Evolutionary conservation across 2,329 filamentous ascomycete species (phyloP).

Genomic region (Colletotrichum eremochloae): DNA sequence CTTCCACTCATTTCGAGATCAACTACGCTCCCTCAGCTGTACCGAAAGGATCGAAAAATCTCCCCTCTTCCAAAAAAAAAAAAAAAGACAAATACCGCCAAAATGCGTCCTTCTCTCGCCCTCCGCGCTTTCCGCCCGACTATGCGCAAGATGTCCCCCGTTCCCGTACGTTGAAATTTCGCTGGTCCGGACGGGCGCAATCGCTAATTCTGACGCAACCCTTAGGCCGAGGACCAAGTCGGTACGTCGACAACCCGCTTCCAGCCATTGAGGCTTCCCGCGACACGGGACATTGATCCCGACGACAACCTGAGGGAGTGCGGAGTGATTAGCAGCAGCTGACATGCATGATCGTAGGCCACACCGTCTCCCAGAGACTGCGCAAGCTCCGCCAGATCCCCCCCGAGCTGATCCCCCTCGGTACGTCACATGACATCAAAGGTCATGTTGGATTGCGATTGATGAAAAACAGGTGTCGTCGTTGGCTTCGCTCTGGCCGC

Average conservation of each 20-base stretch:
- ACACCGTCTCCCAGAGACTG: conserved; percentile 96
- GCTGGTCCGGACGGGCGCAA: conserved; percentile 33
- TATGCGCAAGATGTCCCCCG: conserved; percentile 75
- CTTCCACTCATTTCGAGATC: conserved; percentile 43
- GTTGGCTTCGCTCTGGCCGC: conserved; percentile 86
- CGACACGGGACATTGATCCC: conserved; percentile 24
- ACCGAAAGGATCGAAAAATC: conserved; percentile 37
- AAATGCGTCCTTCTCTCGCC: conserved; percentile 75
- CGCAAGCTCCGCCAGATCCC: conserved; percentile 91
- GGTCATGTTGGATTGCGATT: conserved; percentile 3
- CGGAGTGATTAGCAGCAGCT: conserved; percentile 29
- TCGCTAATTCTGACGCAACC: conserved; percentile 50
- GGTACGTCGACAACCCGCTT: conserved; percentile 64
- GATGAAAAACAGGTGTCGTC: conserved; percentile 75
- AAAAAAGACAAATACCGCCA: conserved; percentile 49
- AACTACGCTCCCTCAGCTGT: conserved; percentile 44
- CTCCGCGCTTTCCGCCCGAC: conserved; percentile 77
- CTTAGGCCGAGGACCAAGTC: conserved; percentile 75
- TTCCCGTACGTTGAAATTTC: conserved; percentile 73
- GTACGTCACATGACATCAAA: conserved; percentile 66
- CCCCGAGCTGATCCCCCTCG: conserved; percentile 93
- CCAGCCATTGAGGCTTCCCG: conserved; percentile 37
- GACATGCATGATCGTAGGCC: conserved; percentile 69
- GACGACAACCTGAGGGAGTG: conserved; percentile 21
- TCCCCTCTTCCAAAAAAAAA: conserved; percentile 27